phyloP scores from a whole-genome alignment of 2,329 filamentous ascomycete genomes.

The Tothia fuscella region DNA sequence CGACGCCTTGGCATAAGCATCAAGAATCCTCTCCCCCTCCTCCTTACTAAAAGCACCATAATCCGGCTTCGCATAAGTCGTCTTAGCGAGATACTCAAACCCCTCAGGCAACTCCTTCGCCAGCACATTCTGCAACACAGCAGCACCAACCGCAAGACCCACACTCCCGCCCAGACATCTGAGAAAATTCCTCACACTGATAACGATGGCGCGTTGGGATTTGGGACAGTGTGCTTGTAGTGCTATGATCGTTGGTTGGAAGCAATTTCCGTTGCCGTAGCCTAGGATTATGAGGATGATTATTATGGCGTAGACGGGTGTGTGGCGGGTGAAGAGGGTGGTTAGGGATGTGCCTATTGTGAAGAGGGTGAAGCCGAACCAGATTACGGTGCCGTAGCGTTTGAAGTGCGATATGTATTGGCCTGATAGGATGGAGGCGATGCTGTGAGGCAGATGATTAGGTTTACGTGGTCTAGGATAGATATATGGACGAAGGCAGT shows the following conservation, averaged over 20 bases:
- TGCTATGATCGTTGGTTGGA: slow-evolving; percentile 31
- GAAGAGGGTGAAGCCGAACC: slow-evolving; percentile 35
- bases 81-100: slow-evolving; percentile 25
- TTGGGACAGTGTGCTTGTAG: slow-evolving; percentile 38
- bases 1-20: slow-evolving; percentile 8
- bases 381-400: slow-evolving; percentile 49
- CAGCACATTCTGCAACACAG: slow-evolving; percentile 26
- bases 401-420: slow-evolving; percentile 46
- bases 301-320: slow-evolving; percentile 25
- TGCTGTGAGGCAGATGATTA: no score
- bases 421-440: slow-evolving; percentile 37
- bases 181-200: slow-evolving; percentile 51
- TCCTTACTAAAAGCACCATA: slow-evolving; percentile 1
- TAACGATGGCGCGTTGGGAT: slow-evolving; percentile 48
- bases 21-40: slow-evolving; percentile 1
- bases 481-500: no score
- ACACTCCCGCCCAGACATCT: slow-evolving; percentile 46
- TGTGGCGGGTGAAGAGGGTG: slow-evolving; percentile 35
- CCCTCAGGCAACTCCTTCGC: slow-evolving; percentile 15
- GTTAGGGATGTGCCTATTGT: slow-evolving; percentile 43
- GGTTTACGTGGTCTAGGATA: no score
- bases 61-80: slow-evolving; percentile 8
- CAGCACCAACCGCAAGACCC: slow-evolving; percentile 46
- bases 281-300: slow-evolving; percentile 42
- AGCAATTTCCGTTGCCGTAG: slow-evolving; percentile 40